Conservation (phyloP, 441 rosid species). For the Mallotus repandus region DNA sequence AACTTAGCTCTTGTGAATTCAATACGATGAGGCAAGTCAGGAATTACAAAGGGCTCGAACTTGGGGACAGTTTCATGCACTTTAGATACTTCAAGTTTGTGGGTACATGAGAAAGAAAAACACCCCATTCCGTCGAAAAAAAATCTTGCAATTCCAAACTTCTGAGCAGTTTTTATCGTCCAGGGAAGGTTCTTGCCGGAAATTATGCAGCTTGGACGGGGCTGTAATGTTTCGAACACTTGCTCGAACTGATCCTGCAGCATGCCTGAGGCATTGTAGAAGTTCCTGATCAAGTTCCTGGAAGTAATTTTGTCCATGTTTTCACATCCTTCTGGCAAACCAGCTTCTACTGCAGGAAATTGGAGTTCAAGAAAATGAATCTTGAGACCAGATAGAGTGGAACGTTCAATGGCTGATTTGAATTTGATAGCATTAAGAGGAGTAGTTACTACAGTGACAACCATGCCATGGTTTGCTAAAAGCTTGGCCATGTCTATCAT, state of each 20-base stretch:
- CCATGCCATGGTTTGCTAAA: conserved; percentile 29
- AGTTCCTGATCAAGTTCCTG: conserved; percentile 19
- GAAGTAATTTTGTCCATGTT: conserved; percentile 38
- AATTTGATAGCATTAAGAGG: conserved; percentile 30
- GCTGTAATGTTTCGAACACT: conserved; percentile 25
- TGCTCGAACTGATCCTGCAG: conserved; percentile 10
- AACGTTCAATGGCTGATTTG: conserved; percentile 20
- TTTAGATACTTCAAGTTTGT: background rate
- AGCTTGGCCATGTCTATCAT: conserved; percentile 35
- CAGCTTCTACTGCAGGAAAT: conserved; percentile 28
- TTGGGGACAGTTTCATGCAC: conserved; percentile 22
- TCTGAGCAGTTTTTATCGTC: conserved; percentile 28
- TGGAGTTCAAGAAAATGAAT: conserved; percentile 29
- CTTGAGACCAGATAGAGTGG: conserved; percentile 24
- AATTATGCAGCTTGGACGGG: conserved; percentile 35
- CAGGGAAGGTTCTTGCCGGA: conserved; percentile 29
- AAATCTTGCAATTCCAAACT: conserved; percentile 36
- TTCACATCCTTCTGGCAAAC: conserved; percentile 41
- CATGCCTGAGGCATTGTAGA: conserved; percentile 3
- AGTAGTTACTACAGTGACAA: conserved; percentile 35
- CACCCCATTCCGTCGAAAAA: conserved; percentile 31
- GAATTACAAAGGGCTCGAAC: conserved; percentile 29
- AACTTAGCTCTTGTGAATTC: conserved; percentile 21
- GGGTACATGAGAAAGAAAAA: conserved; percentile 18
- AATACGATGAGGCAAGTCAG: conserved; percentile 28